Evolutionary conservation across 129 eudicot genomes (phyloP).

Genomic region (Centaurea solstitialis): DNA sequence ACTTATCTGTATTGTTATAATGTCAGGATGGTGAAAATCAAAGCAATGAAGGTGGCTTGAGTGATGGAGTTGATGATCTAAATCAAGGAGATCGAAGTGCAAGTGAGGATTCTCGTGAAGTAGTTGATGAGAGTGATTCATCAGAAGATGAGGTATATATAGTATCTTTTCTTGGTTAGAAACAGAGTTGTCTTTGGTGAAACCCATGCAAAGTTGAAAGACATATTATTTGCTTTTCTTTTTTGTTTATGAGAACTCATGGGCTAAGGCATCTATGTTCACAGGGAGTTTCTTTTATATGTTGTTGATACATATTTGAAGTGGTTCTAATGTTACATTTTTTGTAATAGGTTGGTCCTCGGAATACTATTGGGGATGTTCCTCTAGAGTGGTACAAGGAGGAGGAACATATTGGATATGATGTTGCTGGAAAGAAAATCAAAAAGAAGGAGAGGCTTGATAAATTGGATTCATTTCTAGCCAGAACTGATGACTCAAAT

Average conservation of each 20-base stretch:
- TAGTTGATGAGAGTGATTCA: constrained; percentile 94
- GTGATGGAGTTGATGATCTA: constrained; percentile 36
- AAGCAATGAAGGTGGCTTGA: constrained; percentile 33
- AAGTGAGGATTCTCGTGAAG: constrained; percentile 65
- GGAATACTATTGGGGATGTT: constrained; percentile 92
- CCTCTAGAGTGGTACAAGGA: constrained; percentile 93
- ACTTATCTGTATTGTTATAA: constrained; percentile 4
- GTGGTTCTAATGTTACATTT: background rate
- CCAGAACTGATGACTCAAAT: constrained; percentile 74
- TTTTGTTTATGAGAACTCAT: background rate
- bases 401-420: constrained; percentile 96
- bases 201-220: background rate
- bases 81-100: constrained; percentile 41
- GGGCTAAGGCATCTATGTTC: background rate
- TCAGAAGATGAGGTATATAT: constrained; percentile 89
- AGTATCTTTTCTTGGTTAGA: background rate
- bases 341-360: constrained; percentile 71
- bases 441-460: constrained; percentile 91
- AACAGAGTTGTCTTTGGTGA: background rate
- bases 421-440: constrained; percentile 81
- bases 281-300: background rate
- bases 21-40: constrained; percentile 32
- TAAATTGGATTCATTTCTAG: constrained; percentile 67
- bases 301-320: background rate
- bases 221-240: background rate